A percentile compares a stretch with the other conserved stretches of the same genome.
phyloP scores from a whole-genome alignment of 495 filamentous ascomycete species.

The Talaromyces nanjingensis region DNA sequence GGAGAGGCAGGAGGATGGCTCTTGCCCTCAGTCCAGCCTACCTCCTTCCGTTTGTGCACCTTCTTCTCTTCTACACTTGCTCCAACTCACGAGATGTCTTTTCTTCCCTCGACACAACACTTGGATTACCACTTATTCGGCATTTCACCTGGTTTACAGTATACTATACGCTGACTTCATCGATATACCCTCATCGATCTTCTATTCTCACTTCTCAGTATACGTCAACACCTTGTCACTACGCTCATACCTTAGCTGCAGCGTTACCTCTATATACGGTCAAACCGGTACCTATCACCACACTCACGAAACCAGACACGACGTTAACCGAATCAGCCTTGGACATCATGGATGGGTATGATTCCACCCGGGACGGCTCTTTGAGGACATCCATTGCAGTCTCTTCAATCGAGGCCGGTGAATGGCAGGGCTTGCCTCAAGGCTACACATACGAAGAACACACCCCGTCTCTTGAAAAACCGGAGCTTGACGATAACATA shows the following conservation, averaged over 20 bases:
- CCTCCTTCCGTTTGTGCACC: background rate
- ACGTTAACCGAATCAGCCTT: background rate
- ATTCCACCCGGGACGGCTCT: background rate
- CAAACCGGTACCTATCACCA: background rate
- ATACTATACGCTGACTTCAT: conserved; percentile 1
- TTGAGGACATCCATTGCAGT: background rate
- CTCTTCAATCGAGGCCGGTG: background rate
- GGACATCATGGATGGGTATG: background rate
- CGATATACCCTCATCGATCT: background rate
- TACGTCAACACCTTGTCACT: background rate
- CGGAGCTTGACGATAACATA: conserved; percentile 68
- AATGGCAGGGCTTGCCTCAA: background rate
- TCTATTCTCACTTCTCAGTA: background rate
- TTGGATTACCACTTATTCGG: background rate
- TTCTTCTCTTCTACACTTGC: background rate
- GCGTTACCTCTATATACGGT: background rate
- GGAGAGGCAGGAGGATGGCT: background rate
- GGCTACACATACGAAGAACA: conserved; percentile 12
- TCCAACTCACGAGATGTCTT: background rate
- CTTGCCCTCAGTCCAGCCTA: background rate
- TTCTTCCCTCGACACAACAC: background rate
- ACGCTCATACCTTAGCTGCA: background rate
- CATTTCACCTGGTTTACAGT: background rate
- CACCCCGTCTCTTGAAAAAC: conserved; percentile 37
- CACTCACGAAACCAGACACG: background rate